These are phyloP conservation scores for Knoxdaviesia proteae DNA, from an alignment of 2,329 filamentous ascomycete genomes.

Conservation along the genomic window DNA sequence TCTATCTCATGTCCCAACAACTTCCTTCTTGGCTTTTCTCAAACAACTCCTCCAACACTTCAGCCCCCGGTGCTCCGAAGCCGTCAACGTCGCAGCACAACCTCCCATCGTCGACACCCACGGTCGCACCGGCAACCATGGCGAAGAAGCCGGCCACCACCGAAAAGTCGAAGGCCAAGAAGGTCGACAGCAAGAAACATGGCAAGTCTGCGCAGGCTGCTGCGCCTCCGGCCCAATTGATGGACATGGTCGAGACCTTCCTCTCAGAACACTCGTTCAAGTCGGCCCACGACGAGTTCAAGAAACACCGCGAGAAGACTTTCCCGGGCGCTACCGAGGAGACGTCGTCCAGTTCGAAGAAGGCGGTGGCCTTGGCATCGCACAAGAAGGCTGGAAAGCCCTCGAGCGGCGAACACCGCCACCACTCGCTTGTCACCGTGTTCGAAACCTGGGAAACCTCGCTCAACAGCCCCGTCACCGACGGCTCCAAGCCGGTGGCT, in stretches of 20 bases:
- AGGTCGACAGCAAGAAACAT: constrained; percentile 5
- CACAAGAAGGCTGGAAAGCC: constrained; percentile 8
- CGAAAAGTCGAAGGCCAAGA: constrained; percentile 6
- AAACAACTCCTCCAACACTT: constrained; percentile 14
- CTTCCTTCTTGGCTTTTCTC: constrained; percentile 21
- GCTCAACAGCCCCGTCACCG: constrained; percentile 2
- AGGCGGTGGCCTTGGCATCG: constrained; percentile 1
- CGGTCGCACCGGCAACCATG: constrained; percentile 10
- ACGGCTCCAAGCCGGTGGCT: constrained; percentile 7
- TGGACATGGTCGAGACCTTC: constrained; percentile 47
- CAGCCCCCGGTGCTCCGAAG: constrained; percentile 5
- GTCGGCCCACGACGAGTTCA: constrained; percentile 38
- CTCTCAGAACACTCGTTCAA: constrained; percentile 44
- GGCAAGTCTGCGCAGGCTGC: constrained; percentile 6
- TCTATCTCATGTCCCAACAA: constrained; percentile 6
- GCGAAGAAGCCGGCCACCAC: constrained; percentile 13
- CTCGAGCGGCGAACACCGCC: constrained; percentile 1
- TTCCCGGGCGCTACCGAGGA: constrained; percentile 19
- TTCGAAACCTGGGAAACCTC: constrained; percentile 28
- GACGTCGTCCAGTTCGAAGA: not conserved
- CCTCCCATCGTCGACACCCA: not conserved
- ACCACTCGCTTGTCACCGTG: constrained; percentile 24
- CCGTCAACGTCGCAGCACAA: too few species aligned
- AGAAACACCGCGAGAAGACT: constrained; percentile 37
- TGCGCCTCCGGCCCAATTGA: constrained; percentile 35